A percentile compares a stretch with the other conserved stretches of the same genome.
These are phyloP conservation scores for Citrus medica DNA, from an alignment of 345 rosid species.

Conservation along the genomic window DNA sequence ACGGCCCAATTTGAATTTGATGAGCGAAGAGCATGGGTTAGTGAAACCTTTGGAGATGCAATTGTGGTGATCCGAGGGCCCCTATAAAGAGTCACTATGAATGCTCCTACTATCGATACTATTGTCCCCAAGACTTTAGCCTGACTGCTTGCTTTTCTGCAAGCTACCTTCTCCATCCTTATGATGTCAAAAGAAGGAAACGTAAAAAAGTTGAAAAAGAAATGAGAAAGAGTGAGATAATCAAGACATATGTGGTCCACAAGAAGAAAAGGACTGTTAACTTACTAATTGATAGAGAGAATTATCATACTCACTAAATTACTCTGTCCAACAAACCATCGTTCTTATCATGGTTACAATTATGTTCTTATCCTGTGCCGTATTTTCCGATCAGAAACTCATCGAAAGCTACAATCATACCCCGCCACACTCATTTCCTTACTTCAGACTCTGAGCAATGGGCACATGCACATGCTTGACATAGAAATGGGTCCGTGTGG, in stretches of 20 bases:
- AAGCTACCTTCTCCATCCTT: slow-evolving; percentile 73
- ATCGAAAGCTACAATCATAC: neutral
- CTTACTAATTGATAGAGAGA: no score
- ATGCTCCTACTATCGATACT: slow-evolving; percentile 75
- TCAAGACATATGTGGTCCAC: neutral
- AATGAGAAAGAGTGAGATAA: neutral
- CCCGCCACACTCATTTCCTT: neutral
- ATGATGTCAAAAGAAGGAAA: neutral
- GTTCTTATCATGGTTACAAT: no score
- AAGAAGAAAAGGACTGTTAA: no score
- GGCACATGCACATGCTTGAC: no score
- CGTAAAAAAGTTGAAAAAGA: neutral
- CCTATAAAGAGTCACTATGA: slow-evolving; percentile 62
- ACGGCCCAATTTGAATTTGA: slow-evolving; percentile 57
- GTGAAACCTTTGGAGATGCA: slow-evolving; percentile 29
- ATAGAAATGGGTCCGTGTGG: no score
- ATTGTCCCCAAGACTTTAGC: slow-evolving; percentile 82
- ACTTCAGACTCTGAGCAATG: no score
- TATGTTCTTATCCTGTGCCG: no score
- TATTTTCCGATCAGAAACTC: neutral
- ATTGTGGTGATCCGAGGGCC: slow-evolving; percentile 57
- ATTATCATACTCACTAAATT: no score
- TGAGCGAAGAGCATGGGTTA: slow-evolving; percentile 31
- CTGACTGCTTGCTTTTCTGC: slow-evolving; percentile 56
- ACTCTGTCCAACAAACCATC: no score